Conservation (phyloP, 2,329 filamentous ascomycete genomes). For the Stromatinia cepivora region DNA sequence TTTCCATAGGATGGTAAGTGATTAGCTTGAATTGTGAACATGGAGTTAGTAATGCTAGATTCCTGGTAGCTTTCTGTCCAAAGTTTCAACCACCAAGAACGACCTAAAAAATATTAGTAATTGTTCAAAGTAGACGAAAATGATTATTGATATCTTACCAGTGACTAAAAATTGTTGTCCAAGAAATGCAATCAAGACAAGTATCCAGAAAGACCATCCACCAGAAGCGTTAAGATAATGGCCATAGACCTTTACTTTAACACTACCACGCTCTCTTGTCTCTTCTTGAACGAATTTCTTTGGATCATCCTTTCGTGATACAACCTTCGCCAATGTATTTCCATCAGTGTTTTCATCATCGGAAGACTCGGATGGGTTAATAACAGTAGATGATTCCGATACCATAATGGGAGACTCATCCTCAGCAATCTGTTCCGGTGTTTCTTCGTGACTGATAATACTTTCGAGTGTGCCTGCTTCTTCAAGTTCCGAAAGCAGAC, state of each 20-base stretch:
- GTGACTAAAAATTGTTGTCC: slow-evolving; percentile 56
- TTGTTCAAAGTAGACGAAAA: neutral
- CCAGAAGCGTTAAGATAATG: slow-evolving; percentile 68
- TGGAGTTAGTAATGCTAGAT: slow-evolving; percentile 33
- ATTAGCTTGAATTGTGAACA: slow-evolving; percentile 45
- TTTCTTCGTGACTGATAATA: slow-evolving; percentile 59
- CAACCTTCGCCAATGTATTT: slow-evolving; percentile 51
- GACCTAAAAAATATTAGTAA: slow-evolving; percentile 41
- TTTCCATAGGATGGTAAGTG: slow-evolving; percentile 13
- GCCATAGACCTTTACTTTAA: slow-evolving; percentile 66
- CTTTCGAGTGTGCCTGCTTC: slow-evolving; percentile 55
- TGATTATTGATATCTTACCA: slow-evolving; percentile 43
- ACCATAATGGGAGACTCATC: slow-evolving; percentile 46
- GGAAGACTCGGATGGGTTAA: slow-evolving; percentile 53
- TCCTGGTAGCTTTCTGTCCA: slow-evolving; percentile 56
- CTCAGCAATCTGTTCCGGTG: slow-evolving; percentile 47
- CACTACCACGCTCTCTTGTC: slow-evolving; percentile 66
- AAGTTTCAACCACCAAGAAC: slow-evolving; percentile 64
- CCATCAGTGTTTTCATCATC: slow-evolving; percentile 47
- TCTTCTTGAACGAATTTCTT: slow-evolving; percentile 79
- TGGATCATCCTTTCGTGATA: slow-evolving; percentile 50
- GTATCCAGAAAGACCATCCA: slow-evolving; percentile 59
- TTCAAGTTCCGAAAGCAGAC: slow-evolving; percentile 63
- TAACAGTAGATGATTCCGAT: slow-evolving; percentile 46
- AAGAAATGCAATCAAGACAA: slow-evolving; percentile 56